Base-by-base conservation (phyloP, 192 early-diverging fungal species). In the Phlyctochytrium arcticum region DNA sequence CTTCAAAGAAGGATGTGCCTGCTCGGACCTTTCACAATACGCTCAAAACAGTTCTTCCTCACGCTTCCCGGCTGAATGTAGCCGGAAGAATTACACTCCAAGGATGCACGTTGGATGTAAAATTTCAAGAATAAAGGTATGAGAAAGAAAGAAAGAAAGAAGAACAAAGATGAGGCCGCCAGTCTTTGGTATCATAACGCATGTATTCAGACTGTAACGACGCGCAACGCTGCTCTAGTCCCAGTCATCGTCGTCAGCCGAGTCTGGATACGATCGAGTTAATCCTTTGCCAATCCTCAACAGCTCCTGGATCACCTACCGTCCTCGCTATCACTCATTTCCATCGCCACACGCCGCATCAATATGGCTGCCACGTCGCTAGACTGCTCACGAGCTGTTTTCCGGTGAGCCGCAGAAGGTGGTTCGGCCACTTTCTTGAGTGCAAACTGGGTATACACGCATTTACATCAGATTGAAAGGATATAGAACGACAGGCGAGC, bases 321-420 rank as follows among this genome's bases (percentile, higher is more conserved):
- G 31, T 66, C 51, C 29, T 81, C 80, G 62, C 74, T 76, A 29
- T 82, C 80, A 47, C 78, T 80, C 72, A 74, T 76, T 53, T 77
- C 78, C n/a, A 82, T 46, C 24, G 75, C 80, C 5, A 67, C 78
- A 7, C 80, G 65, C 49, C 80, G 51, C 75, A 81, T 80, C 42
- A 82, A 39, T 24, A 80, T 80, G 9, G 64, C 75, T 10, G 77
- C 77, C 19, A 80, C 72, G 26, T 73, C 70, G 36, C 61, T 46
- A 6, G 37, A 26, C 48, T 63, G 70, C 30, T 34, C 56, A 19
- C 68, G 58, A n/a, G 31, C 62, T 37, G 59, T 68, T 15, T 44
- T 34, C 55, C 48, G 30, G 39, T 53, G 21, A 26, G 55, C 48
- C 9, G 27, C 65, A 6, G 65, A 50, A 15, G 37, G 56, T 34